Conservation (phyloP, 2,329 filamentous ascomycete species). For the Trichophyton mentagrophytes region DNA sequence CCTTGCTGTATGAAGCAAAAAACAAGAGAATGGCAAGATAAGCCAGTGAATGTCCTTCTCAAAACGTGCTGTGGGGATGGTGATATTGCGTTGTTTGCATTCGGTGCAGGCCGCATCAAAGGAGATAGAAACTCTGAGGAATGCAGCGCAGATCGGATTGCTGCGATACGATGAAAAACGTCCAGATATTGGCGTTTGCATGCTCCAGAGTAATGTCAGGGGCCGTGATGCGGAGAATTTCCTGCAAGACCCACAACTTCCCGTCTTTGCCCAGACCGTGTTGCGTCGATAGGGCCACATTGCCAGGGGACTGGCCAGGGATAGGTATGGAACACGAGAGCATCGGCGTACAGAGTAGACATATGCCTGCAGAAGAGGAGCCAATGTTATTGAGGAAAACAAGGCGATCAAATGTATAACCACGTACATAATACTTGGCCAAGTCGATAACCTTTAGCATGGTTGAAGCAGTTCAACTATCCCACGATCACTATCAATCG, state of each 20-base stretch:
- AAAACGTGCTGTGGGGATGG: neutral
- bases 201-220: neutral
- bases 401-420: too few species aligned
- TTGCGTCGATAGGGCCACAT: too few species aligned
- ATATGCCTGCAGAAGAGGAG: too few species aligned
- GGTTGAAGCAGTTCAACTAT: too few species aligned
- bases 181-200: neutral
- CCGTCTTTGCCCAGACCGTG: too few species aligned
- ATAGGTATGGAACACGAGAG: too few species aligned
- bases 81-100: neutral
- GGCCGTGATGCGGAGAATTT: neutral
- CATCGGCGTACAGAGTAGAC: too few species aligned
- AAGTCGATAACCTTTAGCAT: too few species aligned
- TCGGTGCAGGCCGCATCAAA: neutral
- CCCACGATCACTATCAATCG: too few species aligned
- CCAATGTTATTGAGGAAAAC: too few species aligned
- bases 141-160: neutral
- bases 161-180: neutral
- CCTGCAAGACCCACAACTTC: neutral
- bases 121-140: neutral
- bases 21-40: neutral
- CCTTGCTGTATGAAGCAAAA: neutral
- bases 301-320: too few species aligned
- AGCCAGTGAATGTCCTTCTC: neutral
- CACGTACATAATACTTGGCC: too few species aligned